Conservation (phyloP, 1,284 basidiomycete genomes). For the Apiotrichum laibachii region DNA sequence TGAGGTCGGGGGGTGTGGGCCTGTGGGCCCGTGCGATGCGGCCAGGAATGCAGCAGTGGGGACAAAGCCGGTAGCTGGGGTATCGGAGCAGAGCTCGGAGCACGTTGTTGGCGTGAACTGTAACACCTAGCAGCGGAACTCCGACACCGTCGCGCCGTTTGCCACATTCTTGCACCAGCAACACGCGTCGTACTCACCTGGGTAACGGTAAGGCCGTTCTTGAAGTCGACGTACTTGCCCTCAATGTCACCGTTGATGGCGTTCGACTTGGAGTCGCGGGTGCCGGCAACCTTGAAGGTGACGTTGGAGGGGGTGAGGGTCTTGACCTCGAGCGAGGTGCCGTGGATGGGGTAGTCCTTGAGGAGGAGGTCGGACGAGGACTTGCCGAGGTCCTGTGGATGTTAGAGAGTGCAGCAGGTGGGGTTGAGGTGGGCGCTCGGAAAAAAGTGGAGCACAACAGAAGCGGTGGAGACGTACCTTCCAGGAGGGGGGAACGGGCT, state of each 20-base stretch:
- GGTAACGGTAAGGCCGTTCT: slow-evolving; percentile 85
- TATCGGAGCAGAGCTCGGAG: no score
- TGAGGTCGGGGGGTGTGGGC: neutral
- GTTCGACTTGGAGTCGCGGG: slow-evolving; percentile 68
- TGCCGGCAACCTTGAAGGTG: slow-evolving; percentile 81
- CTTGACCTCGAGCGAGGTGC: slow-evolving; percentile 85
- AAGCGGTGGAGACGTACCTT: slow-evolving; percentile 59
- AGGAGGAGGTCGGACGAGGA: slow-evolving; percentile 90
- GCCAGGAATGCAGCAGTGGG: no score
- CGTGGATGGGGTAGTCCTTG: slow-evolving; percentile 85
- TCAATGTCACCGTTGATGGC: slow-evolving; percentile 82
- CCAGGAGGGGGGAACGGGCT: slow-evolving; percentile 89
- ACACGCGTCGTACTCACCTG: slow-evolving; percentile 53
- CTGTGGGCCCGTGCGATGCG: neutral
- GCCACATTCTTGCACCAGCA: neutral
- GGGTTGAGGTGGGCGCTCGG: neutral
- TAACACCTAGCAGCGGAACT: no score
- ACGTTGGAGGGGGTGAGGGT: slow-evolving; percentile 88
- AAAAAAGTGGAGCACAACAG: neutral
- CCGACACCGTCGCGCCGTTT: no score
- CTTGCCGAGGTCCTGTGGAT: slow-evolving; percentile 83
- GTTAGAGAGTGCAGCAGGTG: slow-evolving; percentile 2
- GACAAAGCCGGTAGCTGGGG: no score
- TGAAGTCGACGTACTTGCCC: slow-evolving; percentile 83
- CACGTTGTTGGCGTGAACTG: no score